Base-by-base conservation (phyloP, 1,139 yeast species). In the Suhomyces chickasaworum region DNA sequence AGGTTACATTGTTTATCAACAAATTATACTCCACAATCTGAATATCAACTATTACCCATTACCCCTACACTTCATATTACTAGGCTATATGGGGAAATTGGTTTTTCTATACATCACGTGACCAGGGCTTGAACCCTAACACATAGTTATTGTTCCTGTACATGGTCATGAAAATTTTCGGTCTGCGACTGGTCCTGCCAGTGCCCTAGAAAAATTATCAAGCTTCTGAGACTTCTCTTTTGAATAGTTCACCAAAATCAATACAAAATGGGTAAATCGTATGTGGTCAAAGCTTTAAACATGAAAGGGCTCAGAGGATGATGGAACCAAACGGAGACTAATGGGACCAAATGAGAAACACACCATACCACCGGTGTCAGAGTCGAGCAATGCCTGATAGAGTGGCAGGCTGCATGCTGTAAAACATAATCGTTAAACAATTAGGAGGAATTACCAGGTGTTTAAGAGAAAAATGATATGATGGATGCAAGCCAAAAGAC, bases 241-340 rank as follows among this genome's bases (percentile, higher is more conserved):
- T 48, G 51, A 51, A 52, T 48, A 53, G 56, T 51, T 52, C 54
- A 48, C 54, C 54, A 53, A 55, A 66, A 61, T 63, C 61, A 67
- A 66, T 66, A 71, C 76, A 81, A 77, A 61, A 84, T 84, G 89
- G 89, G 89, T 83, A 84, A 84, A 81, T 82, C 87, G 88, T 83
- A 81, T 73, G 85, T 75, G 64, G 47, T 16, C 18, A 40, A n/a
- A 34, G 38, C 25, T 21, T 27, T 9, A 22, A 31, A 12, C 10
- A 21, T 13, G 21, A 10, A 22, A 30, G 20, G 31, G 22, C 22
- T 13, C 32, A 7, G 32, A 29, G 32, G 5, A 17, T 15, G 29
- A 13, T 15, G 37, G 37, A 16, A 35, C 29, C 20, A 4, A 33
- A 22, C 20, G 12, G 32, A 29, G 32, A 7, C 32, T 15, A 20